Percentiles rank a stretch among this genome's conserved stretches.
Evolutionary conservation across 1,284 basidiomycete species (phyloP).

Genomic region (Ganoderma boninense): DNA sequence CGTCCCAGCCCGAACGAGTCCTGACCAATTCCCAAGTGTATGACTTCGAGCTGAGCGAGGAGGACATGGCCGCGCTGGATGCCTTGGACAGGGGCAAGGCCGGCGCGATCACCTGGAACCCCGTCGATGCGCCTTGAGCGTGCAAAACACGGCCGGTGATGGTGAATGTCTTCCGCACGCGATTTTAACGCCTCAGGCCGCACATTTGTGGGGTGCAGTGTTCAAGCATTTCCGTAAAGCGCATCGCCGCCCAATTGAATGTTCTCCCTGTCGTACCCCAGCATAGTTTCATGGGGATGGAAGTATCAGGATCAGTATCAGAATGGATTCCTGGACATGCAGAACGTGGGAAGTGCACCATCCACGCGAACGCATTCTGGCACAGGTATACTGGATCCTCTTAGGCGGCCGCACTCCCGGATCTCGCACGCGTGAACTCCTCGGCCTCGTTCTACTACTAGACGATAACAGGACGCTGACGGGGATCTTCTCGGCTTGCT

Average conservation of each 20-base stretch:
- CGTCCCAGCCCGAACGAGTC: slow-evolving; percentile 55
- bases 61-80: slow-evolving; percentile 59
- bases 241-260: background rate
- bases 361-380: background rate
- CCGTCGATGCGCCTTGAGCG: slow-evolving; percentile 44
- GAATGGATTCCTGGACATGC: background rate
- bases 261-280: background rate
- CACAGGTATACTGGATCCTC: slow-evolving; percentile 17
- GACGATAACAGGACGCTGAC: no score
- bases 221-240: background rate
- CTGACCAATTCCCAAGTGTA: slow-evolving; percentile 60
- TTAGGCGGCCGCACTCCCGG: background rate
- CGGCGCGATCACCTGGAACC: slow-evolving; percentile 62
- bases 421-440: background rate
- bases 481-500: no score
- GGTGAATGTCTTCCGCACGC: background rate
- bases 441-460: slow-evolving; percentile 8
- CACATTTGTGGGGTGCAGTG: background rate
- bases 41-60: slow-evolving; percentile 58
- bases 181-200: background rate
- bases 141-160: no score
- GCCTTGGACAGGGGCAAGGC: slow-evolving; percentile 54
- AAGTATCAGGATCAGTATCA: no score
- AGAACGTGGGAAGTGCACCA: background rate
- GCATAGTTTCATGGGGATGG: background rate